phyloP scores from a whole-genome alignment of 345 rosid genomes.

The Ceriops tagal region DNA sequence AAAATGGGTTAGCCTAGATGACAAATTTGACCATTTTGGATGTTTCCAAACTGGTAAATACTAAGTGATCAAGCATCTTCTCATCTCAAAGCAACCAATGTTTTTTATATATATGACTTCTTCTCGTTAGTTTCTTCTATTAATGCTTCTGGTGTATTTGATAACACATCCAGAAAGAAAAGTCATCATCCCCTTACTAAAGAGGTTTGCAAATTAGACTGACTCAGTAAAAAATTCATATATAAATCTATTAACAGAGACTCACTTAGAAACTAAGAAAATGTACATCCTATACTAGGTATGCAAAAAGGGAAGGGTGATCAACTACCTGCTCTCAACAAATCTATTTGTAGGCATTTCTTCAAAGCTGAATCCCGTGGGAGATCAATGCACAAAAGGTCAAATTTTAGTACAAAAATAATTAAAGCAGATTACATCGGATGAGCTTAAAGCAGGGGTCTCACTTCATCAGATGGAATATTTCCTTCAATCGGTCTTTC shows the following conservation, averaged over 20 bases:
- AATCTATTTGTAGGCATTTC: slow-evolving; percentile 95
- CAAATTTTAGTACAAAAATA: slow-evolving; percentile 7
- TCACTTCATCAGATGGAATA: slow-evolving; percentile 83
- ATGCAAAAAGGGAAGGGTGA: not conserved
- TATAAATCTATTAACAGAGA: not conserved
- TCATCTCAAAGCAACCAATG: too few relatives aligned
- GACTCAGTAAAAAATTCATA: not conserved
- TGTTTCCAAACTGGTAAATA: too few relatives aligned
- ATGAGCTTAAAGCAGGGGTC: slow-evolving; percentile 9
- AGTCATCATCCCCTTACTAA: not conserved
- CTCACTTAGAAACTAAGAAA: slow-evolving; percentile 12
- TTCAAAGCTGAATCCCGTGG: slow-evolving; percentile 61
- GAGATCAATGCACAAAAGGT: slow-evolving; percentile 13
- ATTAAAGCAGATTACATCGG: not conserved
- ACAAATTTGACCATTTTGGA: too few relatives aligned
- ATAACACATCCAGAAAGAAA: not conserved
- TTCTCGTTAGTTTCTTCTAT: not conserved
- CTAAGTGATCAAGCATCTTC: too few relatives aligned
- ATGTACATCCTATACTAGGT: not conserved
- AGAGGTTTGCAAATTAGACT: not conserved
- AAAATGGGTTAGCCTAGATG: too few relatives aligned
- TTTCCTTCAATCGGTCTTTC: slow-evolving; percentile 68
- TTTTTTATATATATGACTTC: too few relatives aligned
- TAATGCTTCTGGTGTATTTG: not conserved
- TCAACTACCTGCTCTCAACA: slow-evolving; percentile 86